Conservation (phyloP, 108 stramenopile species). For the Nitzschia sp. region DNA sequence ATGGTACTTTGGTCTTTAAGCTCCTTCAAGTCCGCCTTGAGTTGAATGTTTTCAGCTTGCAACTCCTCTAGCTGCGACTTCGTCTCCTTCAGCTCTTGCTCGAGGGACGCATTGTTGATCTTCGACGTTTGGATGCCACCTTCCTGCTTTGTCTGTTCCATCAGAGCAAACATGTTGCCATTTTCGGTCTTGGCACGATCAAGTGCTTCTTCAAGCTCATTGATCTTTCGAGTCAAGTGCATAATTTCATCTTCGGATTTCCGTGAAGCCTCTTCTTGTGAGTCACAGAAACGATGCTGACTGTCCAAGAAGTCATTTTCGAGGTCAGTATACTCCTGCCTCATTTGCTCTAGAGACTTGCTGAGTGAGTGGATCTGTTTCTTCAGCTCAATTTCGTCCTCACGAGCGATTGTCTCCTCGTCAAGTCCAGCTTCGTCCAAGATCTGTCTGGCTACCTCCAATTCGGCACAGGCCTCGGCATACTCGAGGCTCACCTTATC, state of each 20-base stretch:
- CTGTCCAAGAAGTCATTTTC: slow-evolving; percentile 17
- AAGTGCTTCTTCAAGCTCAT: slow-evolving; percentile 11
- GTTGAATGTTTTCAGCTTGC: background rate
- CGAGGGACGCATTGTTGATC: background rate
- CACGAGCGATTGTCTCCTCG: slow-evolving; percentile 11
- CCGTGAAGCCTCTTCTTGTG: slow-evolving; percentile 14
- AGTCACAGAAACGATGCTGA: slow-evolving; percentile 18
- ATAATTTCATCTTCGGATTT: slow-evolving; percentile 9
- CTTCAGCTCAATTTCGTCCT: slow-evolving; percentile 15
- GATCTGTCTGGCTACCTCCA: slow-evolving; percentile 16
- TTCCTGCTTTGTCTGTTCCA: background rate
- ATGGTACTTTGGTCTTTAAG: background rate
- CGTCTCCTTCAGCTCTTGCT: background rate
- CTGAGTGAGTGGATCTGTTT: slow-evolving; percentile 10
- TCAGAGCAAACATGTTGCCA: background rate
- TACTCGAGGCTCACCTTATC: background rate
- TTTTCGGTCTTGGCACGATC: background rate
- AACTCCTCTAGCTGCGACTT: slow-evolving; percentile 4
- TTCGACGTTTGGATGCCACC: background rate
- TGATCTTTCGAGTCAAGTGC: slow-evolving; percentile 1
- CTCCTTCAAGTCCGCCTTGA: background rate
- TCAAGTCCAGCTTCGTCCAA: slow-evolving; percentile 16
- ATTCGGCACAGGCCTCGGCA: slow-evolving; percentile 9
- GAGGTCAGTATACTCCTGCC: slow-evolving; percentile 18
- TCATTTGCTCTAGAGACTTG: slow-evolving; percentile 8